Conservation (phyloP, 129 eudicot species). For the Chrysanthemum lavandulifolium region DNA sequence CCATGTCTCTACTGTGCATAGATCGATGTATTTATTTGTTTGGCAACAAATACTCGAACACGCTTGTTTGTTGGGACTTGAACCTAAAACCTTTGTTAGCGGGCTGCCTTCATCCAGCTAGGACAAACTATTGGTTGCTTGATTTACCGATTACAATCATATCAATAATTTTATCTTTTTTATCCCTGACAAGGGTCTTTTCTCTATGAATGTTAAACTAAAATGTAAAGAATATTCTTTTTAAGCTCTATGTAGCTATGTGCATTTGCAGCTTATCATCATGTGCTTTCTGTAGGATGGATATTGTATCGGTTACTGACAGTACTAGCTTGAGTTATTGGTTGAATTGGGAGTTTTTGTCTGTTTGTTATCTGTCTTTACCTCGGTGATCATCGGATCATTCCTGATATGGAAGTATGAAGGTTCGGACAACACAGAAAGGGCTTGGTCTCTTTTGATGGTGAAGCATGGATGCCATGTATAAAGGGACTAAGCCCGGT, state of each 20-base stretch:
- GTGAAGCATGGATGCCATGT: constrained; percentile 90
- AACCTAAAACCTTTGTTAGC: too few relatives aligned
- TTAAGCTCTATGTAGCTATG: neutral
- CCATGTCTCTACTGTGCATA: too few relatives aligned
- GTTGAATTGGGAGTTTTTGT: constrained; percentile 82
- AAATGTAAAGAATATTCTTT: neutral
- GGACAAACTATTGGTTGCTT: too few relatives aligned
- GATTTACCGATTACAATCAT: neutral
- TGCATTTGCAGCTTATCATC: constrained; percentile 8
- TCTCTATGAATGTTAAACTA: constrained; percentile 4
- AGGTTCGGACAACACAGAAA: constrained; percentile 36
- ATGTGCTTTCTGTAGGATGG: neutral
- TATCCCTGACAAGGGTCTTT: neutral
- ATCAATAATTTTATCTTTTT: neutral
- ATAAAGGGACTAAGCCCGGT: constrained; percentile 59
- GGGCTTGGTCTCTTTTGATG: constrained; percentile 41
- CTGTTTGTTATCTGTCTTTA: constrained; percentile 62
- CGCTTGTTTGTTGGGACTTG: too few relatives aligned
- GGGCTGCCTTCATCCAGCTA: too few relatives aligned
- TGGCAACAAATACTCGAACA: too few relatives aligned
- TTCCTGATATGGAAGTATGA: constrained; percentile 63
- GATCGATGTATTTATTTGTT: neutral
- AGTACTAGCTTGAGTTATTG: constrained; percentile 65
- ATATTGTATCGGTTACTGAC: neutral
- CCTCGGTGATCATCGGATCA: constrained; percentile 39